A percentile compares a stretch with the other conserved stretches of the same genome.
Conservation (phyloP, 345 rosid species). For the Sisymbrium altissimum region DNA sequence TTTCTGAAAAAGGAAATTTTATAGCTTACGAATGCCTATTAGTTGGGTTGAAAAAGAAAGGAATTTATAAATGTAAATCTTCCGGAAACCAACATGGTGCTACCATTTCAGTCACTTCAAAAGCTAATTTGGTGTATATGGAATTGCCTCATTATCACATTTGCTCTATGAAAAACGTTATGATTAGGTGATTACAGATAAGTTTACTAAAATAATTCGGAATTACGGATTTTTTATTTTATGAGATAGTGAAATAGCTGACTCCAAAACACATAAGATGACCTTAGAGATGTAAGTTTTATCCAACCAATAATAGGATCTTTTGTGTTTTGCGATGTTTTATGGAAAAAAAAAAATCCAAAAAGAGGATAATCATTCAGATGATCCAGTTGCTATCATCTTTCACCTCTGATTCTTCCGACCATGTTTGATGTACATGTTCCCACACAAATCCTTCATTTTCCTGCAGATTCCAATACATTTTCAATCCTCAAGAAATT, state of each 20-base stretch:
- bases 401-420: constrained; percentile 44
- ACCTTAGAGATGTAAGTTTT: background rate
- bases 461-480: constrained; percentile 33
- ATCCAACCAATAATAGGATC: constrained; percentile 4
- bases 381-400: constrained; percentile 47
- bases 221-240: background rate
- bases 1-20: background rate
- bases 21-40: background rate
- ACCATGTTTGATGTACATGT: constrained; percentile 72
- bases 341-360: background rate
- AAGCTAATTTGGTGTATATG: background rate
- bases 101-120: background rate
- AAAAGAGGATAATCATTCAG: background rate
- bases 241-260: background rate
- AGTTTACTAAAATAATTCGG: too few species aligned
- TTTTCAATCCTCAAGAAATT: constrained; percentile 13
- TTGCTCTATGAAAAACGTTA: background rate
- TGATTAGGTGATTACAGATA: background rate
- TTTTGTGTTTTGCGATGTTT: background rate
- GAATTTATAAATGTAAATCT: background rate
- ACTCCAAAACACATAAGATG: background rate
- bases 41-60: background rate
- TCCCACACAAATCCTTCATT: constrained; percentile 41
- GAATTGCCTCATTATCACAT: background rate
- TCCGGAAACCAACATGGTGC: background rate